phyloP scores from a whole-genome alignment of 2,329 filamentous ascomycete genomes.

The Botrytis fragariae region DNA sequence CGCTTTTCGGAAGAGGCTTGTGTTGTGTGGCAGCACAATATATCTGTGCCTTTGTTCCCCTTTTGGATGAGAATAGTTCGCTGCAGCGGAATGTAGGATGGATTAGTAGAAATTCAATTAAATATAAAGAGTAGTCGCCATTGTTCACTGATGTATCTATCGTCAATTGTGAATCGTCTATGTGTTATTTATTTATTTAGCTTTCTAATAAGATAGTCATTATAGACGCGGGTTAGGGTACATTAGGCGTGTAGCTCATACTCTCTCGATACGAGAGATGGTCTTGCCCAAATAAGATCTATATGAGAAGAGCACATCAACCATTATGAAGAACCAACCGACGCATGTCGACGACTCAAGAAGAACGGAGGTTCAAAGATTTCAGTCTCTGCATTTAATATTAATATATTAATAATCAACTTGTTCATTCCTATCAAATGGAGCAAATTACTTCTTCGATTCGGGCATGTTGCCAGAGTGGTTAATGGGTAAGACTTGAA shows the following conservation, averaged over 20 bases:
- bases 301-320: neutral
- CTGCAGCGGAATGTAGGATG: neutral
- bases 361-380: too few species aligned
- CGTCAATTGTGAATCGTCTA: neutral
- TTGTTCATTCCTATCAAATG: too few species aligned
- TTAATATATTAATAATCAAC: accelerated
- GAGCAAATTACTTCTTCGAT: neutral
- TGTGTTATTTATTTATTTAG: neutral
- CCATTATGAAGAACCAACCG: neutral
- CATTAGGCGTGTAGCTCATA: neutral
- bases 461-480: conserved; percentile 20
- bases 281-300: neutral
- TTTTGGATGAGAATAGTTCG: neutral
- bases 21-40: too few species aligned
- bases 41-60: neutral
- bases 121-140: too few species aligned
- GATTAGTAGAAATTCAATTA: neutral
- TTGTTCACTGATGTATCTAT: neutral
- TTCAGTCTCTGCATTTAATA: accelerated
- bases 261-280: neutral
- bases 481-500: conserved; percentile 23
- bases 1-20: too few species aligned
- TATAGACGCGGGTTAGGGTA: neutral
- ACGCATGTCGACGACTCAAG: neutral
- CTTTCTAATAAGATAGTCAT: neutral